A percentile compares a stretch with the other conserved stretches of the same genome.
Conservation (phyloP, 768 basidiomycete genomes). For the Mrakia frigida region DNA sequence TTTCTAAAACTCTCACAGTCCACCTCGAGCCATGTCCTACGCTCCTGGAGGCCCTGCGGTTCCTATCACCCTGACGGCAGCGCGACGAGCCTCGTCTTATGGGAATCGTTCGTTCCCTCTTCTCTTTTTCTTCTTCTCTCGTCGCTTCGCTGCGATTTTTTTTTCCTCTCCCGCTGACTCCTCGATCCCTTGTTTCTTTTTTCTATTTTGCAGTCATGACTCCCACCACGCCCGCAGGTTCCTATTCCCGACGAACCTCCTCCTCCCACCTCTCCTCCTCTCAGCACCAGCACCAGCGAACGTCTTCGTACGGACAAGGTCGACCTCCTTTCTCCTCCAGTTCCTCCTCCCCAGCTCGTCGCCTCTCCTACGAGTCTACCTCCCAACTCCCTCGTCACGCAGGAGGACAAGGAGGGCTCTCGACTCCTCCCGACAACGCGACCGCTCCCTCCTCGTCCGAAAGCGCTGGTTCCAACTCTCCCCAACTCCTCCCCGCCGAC, state of each 20-base stretch:
- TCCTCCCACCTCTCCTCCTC: background rate
- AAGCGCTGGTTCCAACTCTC: background rate
- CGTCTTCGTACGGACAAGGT: background rate
- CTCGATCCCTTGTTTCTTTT: background rate
- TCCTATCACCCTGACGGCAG: background rate
- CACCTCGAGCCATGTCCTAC: constrained; percentile 1
- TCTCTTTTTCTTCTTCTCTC: background rate
- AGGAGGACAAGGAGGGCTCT: background rate
- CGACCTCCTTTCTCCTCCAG: background rate
- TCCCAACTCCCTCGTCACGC: background rate
- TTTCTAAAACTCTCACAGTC: background rate
- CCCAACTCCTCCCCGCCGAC: background rate
- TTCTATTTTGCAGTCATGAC: background rate
- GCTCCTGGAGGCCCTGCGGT: background rate
- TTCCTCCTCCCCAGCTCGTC: background rate
- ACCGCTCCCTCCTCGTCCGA: background rate
- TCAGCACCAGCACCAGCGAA: background rate
- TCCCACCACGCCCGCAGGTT: background rate
- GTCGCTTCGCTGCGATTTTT: background rate
- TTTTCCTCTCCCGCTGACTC: background rate
- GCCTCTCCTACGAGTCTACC: background rate
- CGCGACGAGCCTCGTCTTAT: background rate
- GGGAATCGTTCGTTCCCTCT: constrained; percentile 2
- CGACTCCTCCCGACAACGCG: background rate
- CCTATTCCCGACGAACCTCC: background rate